phyloP scores from a whole-genome alignment of 352 stramenopile species.

The Globisporangium alternatum region DNA sequence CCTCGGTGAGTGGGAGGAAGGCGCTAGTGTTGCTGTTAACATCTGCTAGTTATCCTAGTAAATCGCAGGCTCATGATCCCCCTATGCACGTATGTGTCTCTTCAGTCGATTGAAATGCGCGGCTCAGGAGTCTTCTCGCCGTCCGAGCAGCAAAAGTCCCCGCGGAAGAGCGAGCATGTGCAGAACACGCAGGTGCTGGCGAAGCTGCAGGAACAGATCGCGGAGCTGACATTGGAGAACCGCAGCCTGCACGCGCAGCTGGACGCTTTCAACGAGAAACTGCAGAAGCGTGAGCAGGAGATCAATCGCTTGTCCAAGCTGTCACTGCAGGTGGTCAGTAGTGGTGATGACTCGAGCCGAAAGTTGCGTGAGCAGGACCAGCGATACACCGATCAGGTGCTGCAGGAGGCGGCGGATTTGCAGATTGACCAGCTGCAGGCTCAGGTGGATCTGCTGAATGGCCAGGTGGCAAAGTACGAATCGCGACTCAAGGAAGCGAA shows the following conservation, averaged over 20 bases:
- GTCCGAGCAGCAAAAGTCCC: slow-evolving; percentile 6
- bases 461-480: slow-evolving; percentile 82
- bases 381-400: slow-evolving; percentile 26
- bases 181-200: slow-evolving; percentile 31
- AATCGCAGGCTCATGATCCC: not conserved
- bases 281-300: slow-evolving; percentile 65
- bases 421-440: slow-evolving; percentile 67
- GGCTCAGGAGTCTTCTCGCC: slow-evolving; percentile 17
- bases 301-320: slow-evolving; percentile 63
- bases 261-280: slow-evolving; percentile 44
- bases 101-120: slow-evolving; percentile 33
- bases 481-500: slow-evolving; percentile 57
- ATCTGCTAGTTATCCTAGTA: not conserved
- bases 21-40: not conserved
- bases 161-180: slow-evolving; percentile 13
- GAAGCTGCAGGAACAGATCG: slow-evolving; percentile 47
- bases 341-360: slow-evolving; percentile 21
- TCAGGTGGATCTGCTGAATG: slow-evolving; percentile 76
- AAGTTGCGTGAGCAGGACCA: slow-evolving; percentile 37
- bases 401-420: slow-evolving; percentile 46
- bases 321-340: slow-evolving; percentile 29
- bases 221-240: slow-evolving; percentile 46
- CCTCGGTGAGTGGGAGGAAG: slow-evolving; percentile 5
- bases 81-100: not conserved
- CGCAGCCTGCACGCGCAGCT: slow-evolving; percentile 33